These are phyloP conservation scores for Chamaenerion angustifolium DNA, from an alignment of 345 rosid genomes.

Conservation along the genomic window DNA sequence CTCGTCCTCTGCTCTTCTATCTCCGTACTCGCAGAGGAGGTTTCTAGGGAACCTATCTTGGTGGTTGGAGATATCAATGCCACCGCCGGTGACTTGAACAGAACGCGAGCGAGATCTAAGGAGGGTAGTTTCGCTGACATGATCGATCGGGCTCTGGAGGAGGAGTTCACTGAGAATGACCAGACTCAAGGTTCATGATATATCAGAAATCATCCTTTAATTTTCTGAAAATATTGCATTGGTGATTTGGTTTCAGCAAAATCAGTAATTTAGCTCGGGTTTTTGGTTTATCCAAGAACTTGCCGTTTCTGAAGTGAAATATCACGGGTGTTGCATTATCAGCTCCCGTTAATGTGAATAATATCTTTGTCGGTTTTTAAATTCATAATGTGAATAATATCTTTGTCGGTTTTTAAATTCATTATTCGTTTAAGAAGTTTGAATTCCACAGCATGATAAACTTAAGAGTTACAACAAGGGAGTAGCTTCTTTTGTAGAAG, in stretches of 20 bases:
- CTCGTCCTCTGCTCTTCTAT: slow-evolving; percentile 16
- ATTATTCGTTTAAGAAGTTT: no score
- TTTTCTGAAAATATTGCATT: neutral
- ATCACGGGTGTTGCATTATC: no score
- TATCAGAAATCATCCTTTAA: slow-evolving; percentile 21
- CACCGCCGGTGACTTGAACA: slow-evolving; percentile 23
- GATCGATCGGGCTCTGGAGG: slow-evolving; percentile 78
- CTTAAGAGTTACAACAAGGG: no score
- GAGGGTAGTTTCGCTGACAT: slow-evolving; percentile 76
- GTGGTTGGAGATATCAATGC: slow-evolving; percentile 28
- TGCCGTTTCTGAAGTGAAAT: no score
- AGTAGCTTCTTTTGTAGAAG: no score
- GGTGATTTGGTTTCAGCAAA: neutral
- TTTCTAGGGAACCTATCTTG: slow-evolving; percentile 12
- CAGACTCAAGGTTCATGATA: slow-evolving; percentile 50
- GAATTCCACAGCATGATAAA: no score
- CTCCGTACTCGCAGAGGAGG: slow-evolving; percentile 1
- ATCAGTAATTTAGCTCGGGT: neutral
- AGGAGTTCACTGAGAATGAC: slow-evolving; percentile 81
- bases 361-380: no score
- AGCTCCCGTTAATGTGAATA: no score
- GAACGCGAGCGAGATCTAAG: slow-evolving; percentile 35
- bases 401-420: no score
- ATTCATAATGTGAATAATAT: no score
- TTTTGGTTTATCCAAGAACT: no score